Base-by-base conservation (phyloP, 2,329 filamentous ascomycete genomes). In the Epichloe sylvatica region DNA sequence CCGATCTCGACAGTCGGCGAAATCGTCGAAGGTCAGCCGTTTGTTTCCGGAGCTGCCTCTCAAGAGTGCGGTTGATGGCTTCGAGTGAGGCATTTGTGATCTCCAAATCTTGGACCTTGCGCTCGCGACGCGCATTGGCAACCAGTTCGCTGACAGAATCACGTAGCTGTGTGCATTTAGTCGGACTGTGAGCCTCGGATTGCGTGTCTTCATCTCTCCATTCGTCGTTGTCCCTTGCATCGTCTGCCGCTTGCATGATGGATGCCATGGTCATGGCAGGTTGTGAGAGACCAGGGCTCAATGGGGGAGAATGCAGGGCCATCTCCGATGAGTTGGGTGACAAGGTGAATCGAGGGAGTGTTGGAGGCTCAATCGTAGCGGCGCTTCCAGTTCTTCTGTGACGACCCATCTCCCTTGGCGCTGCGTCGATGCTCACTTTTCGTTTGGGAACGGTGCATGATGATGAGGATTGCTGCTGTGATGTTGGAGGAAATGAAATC, bases 51-150 rank as follows among this genome's bases (percentile, higher is more conserved):
- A 98, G 76, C 62, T 97, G 88, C 23, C 88, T 80, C 67, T 98
- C 92, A 0, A 98, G 70, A 0, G 89, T 92, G 48, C 90, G 78
- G 62, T 98, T 98, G 68, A 98, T 97, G 39, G 92, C 92, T 50
- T 95, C 78, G 3, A 98, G 75, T 1, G 90, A 96, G 1, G 88
- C 92, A 61, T 98, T 98, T 49, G 86, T 95, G 55, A 98, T 98
- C 63, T 98, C 88, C 5, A 98, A 72, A 63, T 98, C 92, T 56
- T 97, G 78, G 1, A 98, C 90, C 69, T 97, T 98, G 53, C 92
- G 80, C 66, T 97, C 92, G 36, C 88, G 79, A 33, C 92, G 80
- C 13, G 92, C 92, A 62, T 88, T 92, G n/a, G 84, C 78, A 11
- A 92, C 88, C 6, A 88, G 73, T 52, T 94, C 89, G 53, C 80